phyloP scores from a whole-genome alignment of 176 grass and related monocot genomes.

The Guadua angustifolia region DNA sequence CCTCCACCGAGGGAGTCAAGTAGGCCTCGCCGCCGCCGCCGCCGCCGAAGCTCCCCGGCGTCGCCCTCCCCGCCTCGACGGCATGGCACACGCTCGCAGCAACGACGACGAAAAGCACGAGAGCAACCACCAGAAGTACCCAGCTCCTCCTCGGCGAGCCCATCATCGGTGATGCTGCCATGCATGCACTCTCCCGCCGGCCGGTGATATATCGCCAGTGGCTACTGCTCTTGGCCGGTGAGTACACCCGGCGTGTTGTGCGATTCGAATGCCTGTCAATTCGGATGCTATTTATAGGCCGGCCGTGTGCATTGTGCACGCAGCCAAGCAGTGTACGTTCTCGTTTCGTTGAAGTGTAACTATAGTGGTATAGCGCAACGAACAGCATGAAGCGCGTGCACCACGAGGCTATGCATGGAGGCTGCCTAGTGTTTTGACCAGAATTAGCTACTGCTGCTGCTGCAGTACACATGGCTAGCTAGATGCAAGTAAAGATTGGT shows the following conservation, averaged over 20 bases:
- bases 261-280: too few relatives aligned
- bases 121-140: neutral
- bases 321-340: too few relatives aligned
- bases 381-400: neutral
- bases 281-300: neutral
- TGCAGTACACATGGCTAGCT: neutral
- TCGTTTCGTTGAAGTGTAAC: too few relatives aligned
- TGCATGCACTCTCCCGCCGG: neutral
- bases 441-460: neutral
- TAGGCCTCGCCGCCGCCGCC: neutral
- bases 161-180: conserved; percentile 22
- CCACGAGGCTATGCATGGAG: neutral
- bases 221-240: neutral
- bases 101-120: neutral
- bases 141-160: neutral
- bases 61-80: conserved; percentile 27
- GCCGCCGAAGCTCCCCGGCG: neutral
- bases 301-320: neutral
- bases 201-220: neutral
- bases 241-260: neutral
- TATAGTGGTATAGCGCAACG: too few relatives aligned
- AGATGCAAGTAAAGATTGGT: neutral
- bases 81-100: neutral
- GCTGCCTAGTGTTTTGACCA: too few relatives aligned
- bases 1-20: conserved; percentile 24